These are phyloP conservation scores for Ustulina deusta DNA, from an alignment of 2,329 filamentous ascomycete genomes.

Conservation along the genomic window DNA sequence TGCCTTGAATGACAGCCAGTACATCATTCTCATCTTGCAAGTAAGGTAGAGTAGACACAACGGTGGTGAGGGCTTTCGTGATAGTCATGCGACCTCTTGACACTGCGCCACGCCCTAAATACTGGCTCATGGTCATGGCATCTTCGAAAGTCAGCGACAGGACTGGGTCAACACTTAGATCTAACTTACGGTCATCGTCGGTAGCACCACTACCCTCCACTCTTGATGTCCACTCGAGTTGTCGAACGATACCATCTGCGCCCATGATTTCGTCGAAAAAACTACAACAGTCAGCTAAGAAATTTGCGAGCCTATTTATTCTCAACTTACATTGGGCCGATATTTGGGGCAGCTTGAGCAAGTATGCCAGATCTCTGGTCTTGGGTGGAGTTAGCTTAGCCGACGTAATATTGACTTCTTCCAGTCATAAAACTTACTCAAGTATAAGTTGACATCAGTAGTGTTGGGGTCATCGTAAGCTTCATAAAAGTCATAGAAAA, in stretches of 20 bases:
- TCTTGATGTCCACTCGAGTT: conserved; percentile 75
- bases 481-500: conserved; percentile 74
- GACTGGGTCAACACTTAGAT: not conserved
- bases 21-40: conserved; percentile 69
- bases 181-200: conserved; percentile 50
- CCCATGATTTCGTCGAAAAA: conserved; percentile 70
- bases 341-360: conserved; percentile 73
- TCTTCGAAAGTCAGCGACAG: conserved; percentile 48
- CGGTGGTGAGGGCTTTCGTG: conserved; percentile 66
- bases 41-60: conserved; percentile 70
- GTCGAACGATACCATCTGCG: conserved; percentile 69
- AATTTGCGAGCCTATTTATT: not conserved
- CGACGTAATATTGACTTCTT: not conserved
- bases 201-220: conserved; percentile 67
- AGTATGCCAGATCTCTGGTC: conserved; percentile 68
- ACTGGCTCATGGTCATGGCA: conserved; percentile 67
- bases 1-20: conserved; percentile 71
- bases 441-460: conserved; percentile 58
- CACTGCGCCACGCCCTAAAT: conserved; percentile 73
- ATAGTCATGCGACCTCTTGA: conserved; percentile 73
- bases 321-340: conserved; percentile 65
- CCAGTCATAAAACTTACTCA: conserved; percentile 50
- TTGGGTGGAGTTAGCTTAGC: conserved; percentile 33
- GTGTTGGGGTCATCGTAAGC: conserved; percentile 65
- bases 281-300: conserved; percentile 39